Evolutionary conservation across 2,329 filamentous ascomycete species (phyloP).

Genomic region (Diaporthe australafricana): DNA sequence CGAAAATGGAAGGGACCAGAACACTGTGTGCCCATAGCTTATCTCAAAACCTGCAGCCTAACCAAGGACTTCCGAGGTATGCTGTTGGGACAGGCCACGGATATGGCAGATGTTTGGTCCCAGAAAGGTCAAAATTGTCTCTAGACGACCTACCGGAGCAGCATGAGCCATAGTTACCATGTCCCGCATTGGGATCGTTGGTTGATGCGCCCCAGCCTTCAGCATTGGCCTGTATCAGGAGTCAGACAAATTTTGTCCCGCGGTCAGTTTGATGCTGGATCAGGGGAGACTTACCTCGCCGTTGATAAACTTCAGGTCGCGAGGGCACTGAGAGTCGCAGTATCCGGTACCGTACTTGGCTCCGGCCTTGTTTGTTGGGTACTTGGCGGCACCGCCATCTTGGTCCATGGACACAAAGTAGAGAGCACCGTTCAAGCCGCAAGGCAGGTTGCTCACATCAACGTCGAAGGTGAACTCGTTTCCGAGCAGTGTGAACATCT

Average conservation of each 20-base stretch:
- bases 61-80: too few species aligned
- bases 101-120: too few species aligned
- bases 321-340: constrained; percentile 53
- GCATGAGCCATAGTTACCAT: constrained; percentile 63
- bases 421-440: too few species aligned
- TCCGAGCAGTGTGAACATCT: constrained; percentile 73
- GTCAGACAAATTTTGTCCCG: neutral
- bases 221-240: constrained; percentile 48
- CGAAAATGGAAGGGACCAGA: too few species aligned
- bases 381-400: constrained; percentile 54
- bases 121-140: too few species aligned
- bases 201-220: constrained; percentile 59
- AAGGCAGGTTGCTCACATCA: constrained; percentile 75
- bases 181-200: constrained; percentile 63
- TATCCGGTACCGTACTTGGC: constrained; percentile 62
- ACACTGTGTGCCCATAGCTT: too few species aligned
- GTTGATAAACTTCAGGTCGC: constrained; percentile 55
- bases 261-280: rapidly evolving
- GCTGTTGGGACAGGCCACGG: too few species aligned
- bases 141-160: too few species aligned
- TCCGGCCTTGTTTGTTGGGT: constrained; percentile 48
- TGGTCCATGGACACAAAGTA: constrained; percentile 52
- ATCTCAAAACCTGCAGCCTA: too few species aligned
- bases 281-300: constrained; percentile 45
- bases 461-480: constrained; percentile 80